Conservation (phyloP, 2,329 filamentous ascomycete genomes). For the Tolypocladium album region DNA sequence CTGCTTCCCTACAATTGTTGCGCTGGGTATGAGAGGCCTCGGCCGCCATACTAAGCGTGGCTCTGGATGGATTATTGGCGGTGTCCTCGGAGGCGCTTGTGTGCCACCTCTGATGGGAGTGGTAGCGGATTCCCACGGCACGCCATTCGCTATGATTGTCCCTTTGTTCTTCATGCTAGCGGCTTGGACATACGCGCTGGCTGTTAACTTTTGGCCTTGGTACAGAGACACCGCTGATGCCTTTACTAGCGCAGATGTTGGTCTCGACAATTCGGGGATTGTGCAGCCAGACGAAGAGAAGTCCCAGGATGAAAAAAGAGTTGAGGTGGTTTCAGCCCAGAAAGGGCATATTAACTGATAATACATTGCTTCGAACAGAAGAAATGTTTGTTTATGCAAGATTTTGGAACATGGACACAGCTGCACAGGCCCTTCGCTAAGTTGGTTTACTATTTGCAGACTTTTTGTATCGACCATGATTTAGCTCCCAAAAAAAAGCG, state of each 20-base stretch:
- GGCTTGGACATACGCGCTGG: constrained; percentile 44
- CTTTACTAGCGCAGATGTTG: background rate
- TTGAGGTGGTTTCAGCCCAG: background rate
- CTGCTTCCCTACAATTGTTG: constrained; percentile 73
- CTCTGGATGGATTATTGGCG: constrained; percentile 56
- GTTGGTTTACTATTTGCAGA: too few species aligned
- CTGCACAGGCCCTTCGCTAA: background rate
- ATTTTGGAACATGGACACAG: background rate
- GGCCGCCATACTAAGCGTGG: constrained; percentile 73
- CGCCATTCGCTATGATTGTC: constrained; percentile 54
- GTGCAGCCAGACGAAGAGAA: background rate
- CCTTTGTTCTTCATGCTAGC: constrained; percentile 49
- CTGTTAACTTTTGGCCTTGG: constrained; percentile 55
- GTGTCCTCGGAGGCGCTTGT: constrained; percentile 61
- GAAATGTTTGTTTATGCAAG: background rate
- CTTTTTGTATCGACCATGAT: too few species aligned
- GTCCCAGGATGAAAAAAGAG: background rate
- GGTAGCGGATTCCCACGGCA: constrained; percentile 52
- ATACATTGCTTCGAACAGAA: background rate
- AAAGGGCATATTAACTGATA: background rate
- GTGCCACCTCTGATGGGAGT: constrained; percentile 63
- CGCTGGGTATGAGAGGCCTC: constrained; percentile 63
- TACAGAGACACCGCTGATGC: constrained; percentile 27
- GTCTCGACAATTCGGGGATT: background rate
- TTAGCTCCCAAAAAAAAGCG: too few species aligned